Evolutionary conservation across 2,329 filamentous ascomycete species (phyloP), one percentile per base, ranked within the genome.

Genomic region (Aspergillus sp.): DNA sequence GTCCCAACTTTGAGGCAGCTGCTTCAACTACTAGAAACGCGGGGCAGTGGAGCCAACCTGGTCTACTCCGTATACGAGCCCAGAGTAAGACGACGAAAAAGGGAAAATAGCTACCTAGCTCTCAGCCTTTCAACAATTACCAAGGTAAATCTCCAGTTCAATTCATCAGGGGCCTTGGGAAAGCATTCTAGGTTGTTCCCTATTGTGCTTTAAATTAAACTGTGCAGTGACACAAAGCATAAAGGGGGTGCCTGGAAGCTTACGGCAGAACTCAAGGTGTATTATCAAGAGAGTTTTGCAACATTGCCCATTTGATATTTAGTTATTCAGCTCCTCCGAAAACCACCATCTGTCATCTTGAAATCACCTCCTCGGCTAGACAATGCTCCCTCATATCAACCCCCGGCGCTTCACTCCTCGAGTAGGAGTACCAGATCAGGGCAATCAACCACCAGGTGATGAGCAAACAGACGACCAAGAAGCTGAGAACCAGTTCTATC

Each of bases 401-500:
- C 36, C 5, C 4, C 22, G 44, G 8, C 43, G 22, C 13, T 24
- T 26, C 24, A 6, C 44, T 48, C 13, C 24, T 12, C 17, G n/a
- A n/a, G 15, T 30, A 18, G 17, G 39, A 42, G 4, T n/a, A 22
- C 44, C 44, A 26, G 24, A n/a, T 6, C 7, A 24, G 24, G 11
- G 12, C 12, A 26, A 45, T 15, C 20, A 45, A n/a, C 24, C 15
- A 30, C 18, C 12, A 11, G 34, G 22, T 38, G n/a, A 20, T 13
- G 34, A 56, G 36, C 56, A 44, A 24, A 15, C 49, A 42, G 47
- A 44, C n/a, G 12, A 34, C 5, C 47, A 39, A n/a, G 13, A 22
- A 17, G 26, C 50, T 55, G 36, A 60, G 30, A 44, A 58, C 18
- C 26, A 54, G 17, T 71, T 65, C 49, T 68, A 68, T 30, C 72